A percentile compares a stretch with the other conserved stretches of the same genome.
Evolutionary conservation across 306 rosid genomes (phyloP).

Genomic region (Alnus glutinosa): DNA sequence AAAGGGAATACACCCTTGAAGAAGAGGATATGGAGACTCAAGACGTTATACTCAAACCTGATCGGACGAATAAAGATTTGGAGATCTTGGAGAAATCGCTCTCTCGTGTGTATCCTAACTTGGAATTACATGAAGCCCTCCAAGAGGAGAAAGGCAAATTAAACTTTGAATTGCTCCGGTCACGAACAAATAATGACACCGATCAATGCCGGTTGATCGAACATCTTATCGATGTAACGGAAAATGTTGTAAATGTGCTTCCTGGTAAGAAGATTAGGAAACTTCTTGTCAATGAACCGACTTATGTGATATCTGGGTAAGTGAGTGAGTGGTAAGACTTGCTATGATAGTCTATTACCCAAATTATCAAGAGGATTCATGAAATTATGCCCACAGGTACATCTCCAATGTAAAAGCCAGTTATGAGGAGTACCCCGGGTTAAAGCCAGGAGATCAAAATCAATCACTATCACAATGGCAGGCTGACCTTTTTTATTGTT

Average conservation of each 20-base stretch:
- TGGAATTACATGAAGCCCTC: conserved; percentile 41
- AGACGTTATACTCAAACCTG: conserved; percentile 31
- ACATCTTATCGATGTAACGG: conserved; percentile 40
- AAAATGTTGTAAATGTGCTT: conserved; percentile 31
- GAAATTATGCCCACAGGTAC: neutral
- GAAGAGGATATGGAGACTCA: conserved; percentile 41
- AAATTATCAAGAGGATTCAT: neutral
- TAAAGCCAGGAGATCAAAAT: conserved; percentile 5
- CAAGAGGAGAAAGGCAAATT: conserved; percentile 44
- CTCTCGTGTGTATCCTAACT: conserved; percentile 36
- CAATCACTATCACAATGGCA: conserved; percentile 29
- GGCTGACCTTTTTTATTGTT: conserved; percentile 39
- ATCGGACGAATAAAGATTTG: conserved; percentile 36
- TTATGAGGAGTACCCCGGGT: neutral
- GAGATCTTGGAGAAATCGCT: conserved; percentile 34
- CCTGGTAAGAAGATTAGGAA: conserved; percentile 23
- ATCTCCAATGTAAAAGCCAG: conserved; percentile 19
- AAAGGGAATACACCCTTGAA: conserved; percentile 40
- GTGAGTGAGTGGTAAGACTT: neutral
- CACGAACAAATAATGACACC: conserved; percentile 24
- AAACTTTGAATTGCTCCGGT: conserved; percentile 24
- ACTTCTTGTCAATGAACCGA: conserved; percentile 19
- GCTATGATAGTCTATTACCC: neutral
- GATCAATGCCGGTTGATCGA: conserved; percentile 42
- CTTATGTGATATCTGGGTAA: conserved; percentile 26